A percentile compares a stretch with the other conserved stretches of the same genome.
Evolutionary conservation across 2,329 filamentous ascomycete genomes (phyloP).

Genomic region (Ascocoryne sarcoides): DNA sequence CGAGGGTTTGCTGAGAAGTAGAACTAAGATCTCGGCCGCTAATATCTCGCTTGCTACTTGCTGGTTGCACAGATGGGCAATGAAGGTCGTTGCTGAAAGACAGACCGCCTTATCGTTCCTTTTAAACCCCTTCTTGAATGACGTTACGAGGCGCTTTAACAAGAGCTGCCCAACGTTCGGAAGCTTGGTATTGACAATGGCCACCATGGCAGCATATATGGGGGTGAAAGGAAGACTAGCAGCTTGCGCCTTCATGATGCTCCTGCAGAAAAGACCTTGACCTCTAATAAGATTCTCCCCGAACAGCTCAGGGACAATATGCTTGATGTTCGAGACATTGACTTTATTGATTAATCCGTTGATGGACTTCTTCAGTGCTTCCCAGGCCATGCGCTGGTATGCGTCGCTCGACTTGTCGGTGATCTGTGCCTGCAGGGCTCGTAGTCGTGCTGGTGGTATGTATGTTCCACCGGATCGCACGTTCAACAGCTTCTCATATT

Average conservation of each 20-base stretch:
- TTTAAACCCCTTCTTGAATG: slow-evolving; percentile 93
- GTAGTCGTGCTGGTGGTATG: slow-evolving; percentile 83
- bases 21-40: slow-evolving; percentile 80
- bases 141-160: slow-evolving; percentile 73
- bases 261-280: slow-evolving; percentile 84
- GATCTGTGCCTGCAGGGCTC: slow-evolving; percentile 90
- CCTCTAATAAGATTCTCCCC: slow-evolving; percentile 88
- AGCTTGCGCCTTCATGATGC: slow-evolving; percentile 97
- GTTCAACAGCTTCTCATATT: slow-evolving; percentile 84
- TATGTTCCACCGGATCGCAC: slow-evolving; percentile 96
- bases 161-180: slow-evolving; percentile 90
- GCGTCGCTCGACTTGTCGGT: slow-evolving; percentile 94
- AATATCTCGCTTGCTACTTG: slow-evolving; percentile 93
- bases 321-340: slow-evolving; percentile 96
- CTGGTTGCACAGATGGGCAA: slow-evolving; percentile 92
- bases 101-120: slow-evolving; percentile 96
- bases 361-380: slow-evolving; percentile 96
- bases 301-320: slow-evolving; percentile 93
- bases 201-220: slow-evolving; percentile 91
- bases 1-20: slow-evolving; percentile 91
- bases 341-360: slow-evolving; percentile 99
- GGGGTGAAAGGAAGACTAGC: slow-evolving; percentile 92
- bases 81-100: slow-evolving; percentile 83
- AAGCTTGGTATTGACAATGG: slow-evolving; percentile 95
- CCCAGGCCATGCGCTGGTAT: slow-evolving; percentile 98